phyloP scores from a whole-genome alignment of 768 basidiomycete genomes.

The Pisolithus tinctorius region DNA sequence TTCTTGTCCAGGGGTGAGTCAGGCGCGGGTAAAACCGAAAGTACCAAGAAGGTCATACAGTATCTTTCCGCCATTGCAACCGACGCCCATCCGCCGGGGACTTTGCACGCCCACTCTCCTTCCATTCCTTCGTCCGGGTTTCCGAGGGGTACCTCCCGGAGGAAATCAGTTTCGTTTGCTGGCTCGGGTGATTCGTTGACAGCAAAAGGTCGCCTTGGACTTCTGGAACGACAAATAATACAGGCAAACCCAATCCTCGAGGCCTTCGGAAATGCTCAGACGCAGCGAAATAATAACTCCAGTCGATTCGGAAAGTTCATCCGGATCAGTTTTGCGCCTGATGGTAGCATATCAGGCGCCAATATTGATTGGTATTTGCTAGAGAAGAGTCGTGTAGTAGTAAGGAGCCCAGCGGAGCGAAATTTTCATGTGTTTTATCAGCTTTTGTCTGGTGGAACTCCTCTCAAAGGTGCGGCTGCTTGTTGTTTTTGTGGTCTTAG shows the following conservation, averaged over 20 bases:
- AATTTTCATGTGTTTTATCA: conserved; percentile 98
- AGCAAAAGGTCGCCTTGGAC: conserved; percentile 71
- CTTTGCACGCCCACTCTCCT: conserved; percentile 62
- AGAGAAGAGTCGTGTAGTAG: conserved; percentile 94
- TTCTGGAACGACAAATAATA: conserved; percentile 92
- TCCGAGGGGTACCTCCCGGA: conserved; percentile 58
- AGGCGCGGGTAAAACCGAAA: conserved; percentile 98
- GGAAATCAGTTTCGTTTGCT: conserved; percentile 44
- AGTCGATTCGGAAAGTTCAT: conserved; percentile 99
- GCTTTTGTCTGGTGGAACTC: conserved; percentile 68
- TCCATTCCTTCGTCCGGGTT: conserved; percentile 60
- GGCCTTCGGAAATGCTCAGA: conserved; percentile 98
- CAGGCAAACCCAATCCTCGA: conserved; percentile 97
- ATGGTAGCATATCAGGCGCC: conserved; percentile 93
- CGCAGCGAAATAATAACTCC: conserved; percentile 96
- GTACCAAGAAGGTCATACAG: conserved; percentile 98
- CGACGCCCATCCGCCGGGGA: conserved; percentile 52
- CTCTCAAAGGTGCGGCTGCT: conserved; percentile 53
- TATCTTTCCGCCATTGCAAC: conserved; percentile 97
- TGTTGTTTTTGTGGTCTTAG: background rate
- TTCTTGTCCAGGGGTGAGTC: conserved; percentile 78
- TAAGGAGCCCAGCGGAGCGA: conserved; percentile 80
- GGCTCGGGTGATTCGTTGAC: conserved; percentile 41
- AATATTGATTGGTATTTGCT: conserved; percentile 99
- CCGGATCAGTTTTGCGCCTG: conserved; percentile 86